Percentiles rank a stretch among this genome's conserved stretches.
Conservation (phyloP, 2,329 filamentous ascomycete genomes). For the Apiospora koreana region DNA sequence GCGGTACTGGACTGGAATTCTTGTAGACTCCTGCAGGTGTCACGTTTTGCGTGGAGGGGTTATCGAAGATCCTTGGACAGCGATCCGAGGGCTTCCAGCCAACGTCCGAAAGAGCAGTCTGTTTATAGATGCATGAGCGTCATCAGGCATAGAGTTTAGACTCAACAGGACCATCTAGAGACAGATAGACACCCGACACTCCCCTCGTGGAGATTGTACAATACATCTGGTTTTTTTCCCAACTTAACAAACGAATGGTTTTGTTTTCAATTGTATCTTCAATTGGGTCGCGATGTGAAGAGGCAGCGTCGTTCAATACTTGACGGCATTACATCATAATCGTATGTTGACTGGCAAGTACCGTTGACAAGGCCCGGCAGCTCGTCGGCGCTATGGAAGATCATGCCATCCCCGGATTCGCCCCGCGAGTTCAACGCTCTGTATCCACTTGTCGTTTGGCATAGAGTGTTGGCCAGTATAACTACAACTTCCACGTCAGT, state of each 20-base stretch:
- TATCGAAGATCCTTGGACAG: conserved; percentile 19
- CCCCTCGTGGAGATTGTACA: conserved; percentile 31
- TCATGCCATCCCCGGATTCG: not conserved
- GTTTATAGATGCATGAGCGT: conserved; percentile 19
- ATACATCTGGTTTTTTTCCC: conserved; percentile 29
- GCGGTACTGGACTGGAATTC: conserved; percentile 26
- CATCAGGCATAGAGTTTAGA: conserved; percentile 27
- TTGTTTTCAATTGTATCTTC: not conserved
- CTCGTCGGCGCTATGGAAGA: not conserved
- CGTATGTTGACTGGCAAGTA: not conserved
- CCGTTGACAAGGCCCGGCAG: not conserved
- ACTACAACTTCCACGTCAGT: too few species aligned
- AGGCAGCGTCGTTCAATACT: not conserved
- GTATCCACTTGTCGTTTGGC: not conserved
- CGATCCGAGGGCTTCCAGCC: conserved; percentile 22
- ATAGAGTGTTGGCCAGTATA: too few species aligned
- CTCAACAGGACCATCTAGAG: conserved; percentile 27
- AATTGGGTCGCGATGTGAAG: not conserved
- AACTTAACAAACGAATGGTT: not conserved
- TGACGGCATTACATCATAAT: not conserved
- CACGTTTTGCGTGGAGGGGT: conserved; percentile 18
- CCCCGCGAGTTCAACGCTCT: not conserved
- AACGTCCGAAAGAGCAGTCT: conserved; percentile 6
- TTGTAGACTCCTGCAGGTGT: conserved; percentile 29
- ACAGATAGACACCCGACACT: conserved; percentile 25